These are phyloP conservation scores for Fraxinus xanthoxyloides DNA, from an alignment of 305 asterid species.

Conservation along the genomic window DNA sequence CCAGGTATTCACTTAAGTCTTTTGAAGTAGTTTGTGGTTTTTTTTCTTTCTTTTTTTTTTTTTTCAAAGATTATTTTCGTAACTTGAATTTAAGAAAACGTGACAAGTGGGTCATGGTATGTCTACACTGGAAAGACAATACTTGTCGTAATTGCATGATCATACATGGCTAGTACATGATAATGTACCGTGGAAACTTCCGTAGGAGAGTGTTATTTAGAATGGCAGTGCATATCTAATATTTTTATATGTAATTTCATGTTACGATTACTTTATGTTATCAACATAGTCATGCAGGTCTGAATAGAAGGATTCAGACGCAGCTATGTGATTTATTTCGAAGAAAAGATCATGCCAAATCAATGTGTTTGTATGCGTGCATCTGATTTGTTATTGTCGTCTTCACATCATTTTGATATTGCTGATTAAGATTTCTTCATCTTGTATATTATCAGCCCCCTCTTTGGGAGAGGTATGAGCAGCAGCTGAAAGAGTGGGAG, in stretches of 20 bases:
- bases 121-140: not conserved
- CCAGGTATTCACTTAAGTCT: slow-evolving; percentile 51
- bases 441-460: slow-evolving; percentile 67
- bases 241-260: not conserved
- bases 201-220: not conserved
- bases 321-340: not conserved
- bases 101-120: not conserved
- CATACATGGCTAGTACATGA: not conserved
- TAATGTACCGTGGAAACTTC: not conserved
- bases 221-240: not conserved
- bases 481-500: slow-evolving; percentile 88
- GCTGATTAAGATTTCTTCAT: slow-evolving; percentile 12
- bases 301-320: not conserved
- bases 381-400: not conserved
- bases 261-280: not conserved
- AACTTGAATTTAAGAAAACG: not conserved
- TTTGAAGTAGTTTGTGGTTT: not conserved
- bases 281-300: not conserved
- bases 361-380: not conserved
- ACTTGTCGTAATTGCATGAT: not conserved
- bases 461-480: slow-evolving; percentile 85
- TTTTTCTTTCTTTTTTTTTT: not conserved
- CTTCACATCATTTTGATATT: not conserved
- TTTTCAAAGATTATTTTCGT: not conserved
- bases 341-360: not conserved